Conservation (phyloP, 331 rosid species). For the Quercus tomentella region DNA sequence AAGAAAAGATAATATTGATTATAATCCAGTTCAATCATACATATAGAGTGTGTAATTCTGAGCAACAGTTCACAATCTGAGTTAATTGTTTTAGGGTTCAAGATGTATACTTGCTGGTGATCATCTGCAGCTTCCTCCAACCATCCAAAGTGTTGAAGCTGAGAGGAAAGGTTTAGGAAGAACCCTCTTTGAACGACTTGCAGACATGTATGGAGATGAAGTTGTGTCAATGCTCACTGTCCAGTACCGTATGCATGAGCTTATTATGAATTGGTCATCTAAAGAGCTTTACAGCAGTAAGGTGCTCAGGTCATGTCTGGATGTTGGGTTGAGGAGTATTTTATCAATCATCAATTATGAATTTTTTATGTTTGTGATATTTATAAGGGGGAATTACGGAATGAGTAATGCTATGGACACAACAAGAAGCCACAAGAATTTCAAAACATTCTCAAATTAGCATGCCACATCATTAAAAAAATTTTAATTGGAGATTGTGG, state of each 20-base stretch:
- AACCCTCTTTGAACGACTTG: conserved; percentile 95
- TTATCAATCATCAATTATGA: conserved; percentile 14
- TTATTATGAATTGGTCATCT: conserved; percentile 96
- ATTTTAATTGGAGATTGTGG: too few relatives aligned
- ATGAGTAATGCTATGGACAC: too few relatives aligned
- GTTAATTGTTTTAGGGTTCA: conserved; percentile 78
- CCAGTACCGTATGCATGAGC: conserved; percentile 97
- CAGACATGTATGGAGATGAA: conserved; percentile 71
- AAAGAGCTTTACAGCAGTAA: conserved; percentile 92
- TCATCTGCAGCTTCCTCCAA: conserved; percentile 99
- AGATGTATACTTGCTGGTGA: conserved; percentile 99
- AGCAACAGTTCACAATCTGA: conserved; percentile 24
- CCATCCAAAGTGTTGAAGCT: conserved; percentile 98
- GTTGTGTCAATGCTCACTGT: conserved; percentile 89
- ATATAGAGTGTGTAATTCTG: neutral
- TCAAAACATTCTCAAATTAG: too few relatives aligned
- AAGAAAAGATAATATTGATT: neutral
- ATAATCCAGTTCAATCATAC: neutral
- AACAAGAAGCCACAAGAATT: too few relatives aligned
- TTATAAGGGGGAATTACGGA: neutral
- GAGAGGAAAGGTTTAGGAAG: conserved; percentile 96
- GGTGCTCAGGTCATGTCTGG: conserved; percentile 46
- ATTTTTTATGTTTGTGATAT: neutral
- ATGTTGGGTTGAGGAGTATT: conserved; percentile 7
- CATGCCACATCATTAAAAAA: too few relatives aligned